Conservation (phyloP, 805 yeast species). For the Cyberlindnera euphorbiiphila region DNA sequence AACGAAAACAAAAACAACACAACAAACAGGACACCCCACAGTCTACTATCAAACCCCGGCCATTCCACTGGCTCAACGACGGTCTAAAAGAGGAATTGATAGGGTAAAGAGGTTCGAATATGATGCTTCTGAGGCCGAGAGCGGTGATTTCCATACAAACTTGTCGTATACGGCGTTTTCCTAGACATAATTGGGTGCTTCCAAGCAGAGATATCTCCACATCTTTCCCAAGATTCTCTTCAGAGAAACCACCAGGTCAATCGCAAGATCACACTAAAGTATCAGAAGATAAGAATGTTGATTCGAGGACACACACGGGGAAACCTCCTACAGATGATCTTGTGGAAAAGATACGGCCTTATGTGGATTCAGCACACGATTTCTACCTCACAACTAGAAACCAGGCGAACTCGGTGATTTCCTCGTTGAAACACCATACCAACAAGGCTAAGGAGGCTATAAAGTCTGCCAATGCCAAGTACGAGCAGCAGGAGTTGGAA, state of each 20-base stretch:
- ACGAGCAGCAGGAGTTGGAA: conserved; percentile 35
- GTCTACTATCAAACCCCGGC: too few relatives aligned
- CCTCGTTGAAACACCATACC: conserved; percentile 21
- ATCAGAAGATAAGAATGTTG: neutral
- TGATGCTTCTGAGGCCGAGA: too few relatives aligned
- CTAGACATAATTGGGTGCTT: neutral
- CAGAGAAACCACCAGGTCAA: neutral
- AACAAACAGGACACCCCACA: too few relatives aligned
- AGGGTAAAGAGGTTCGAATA: too few relatives aligned
- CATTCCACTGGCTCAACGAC: too few relatives aligned
- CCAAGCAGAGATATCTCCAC: conserved; percentile 2
- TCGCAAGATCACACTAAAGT: neutral
- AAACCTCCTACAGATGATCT: conserved; percentile 12
- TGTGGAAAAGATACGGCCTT: conserved; percentile 19
- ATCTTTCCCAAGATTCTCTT: neutral
- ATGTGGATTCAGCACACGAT: conserved; percentile 18
- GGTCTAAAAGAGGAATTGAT: too few relatives aligned
- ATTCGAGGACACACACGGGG: neutral
- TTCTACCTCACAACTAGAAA: conserved; percentile 17
- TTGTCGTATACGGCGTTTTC: neutral
- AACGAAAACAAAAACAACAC: too few relatives aligned
- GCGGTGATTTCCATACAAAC: too few relatives aligned
- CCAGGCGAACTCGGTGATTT: conserved; percentile 12
- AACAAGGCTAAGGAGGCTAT: conserved; percentile 33
- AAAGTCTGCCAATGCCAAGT: conserved; percentile 34